These are phyloP conservation scores for Ophiostoma piceae DNA, from an alignment of 2,329 filamentous ascomycete species.

Conservation along the genomic window DNA sequence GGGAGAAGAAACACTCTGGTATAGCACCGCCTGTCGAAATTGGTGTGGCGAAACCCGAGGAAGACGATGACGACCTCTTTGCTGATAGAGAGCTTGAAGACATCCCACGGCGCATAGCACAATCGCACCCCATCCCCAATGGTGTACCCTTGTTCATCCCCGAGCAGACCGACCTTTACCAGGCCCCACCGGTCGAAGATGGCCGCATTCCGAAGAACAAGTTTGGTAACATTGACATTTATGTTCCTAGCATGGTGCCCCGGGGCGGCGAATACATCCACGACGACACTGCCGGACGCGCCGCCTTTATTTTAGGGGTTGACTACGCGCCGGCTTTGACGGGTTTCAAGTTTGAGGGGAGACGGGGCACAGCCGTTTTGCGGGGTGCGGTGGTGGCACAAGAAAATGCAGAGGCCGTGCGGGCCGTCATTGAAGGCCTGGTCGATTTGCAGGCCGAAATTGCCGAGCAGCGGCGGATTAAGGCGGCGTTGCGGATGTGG, in stretches of 20 bases:
- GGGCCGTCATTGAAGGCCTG: slow-evolving; percentile 62
- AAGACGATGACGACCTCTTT: slow-evolving; percentile 38
- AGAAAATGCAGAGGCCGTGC: slow-evolving; percentile 67
- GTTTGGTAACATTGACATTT: slow-evolving; percentile 91
- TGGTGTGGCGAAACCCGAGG: not conserved
- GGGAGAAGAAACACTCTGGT: not conserved
- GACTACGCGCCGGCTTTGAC: slow-evolving; percentile 88
- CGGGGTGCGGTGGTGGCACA: slow-evolving; percentile 70
- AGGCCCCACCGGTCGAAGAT: slow-evolving; percentile 67
- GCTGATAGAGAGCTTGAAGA: slow-evolving; percentile 29
- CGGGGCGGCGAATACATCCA: slow-evolving; percentile 69
- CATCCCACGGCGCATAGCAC: not conserved
- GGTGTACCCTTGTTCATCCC: slow-evolving; percentile 55
- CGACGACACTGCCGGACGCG: slow-evolving; percentile 56
- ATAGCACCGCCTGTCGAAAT: not conserved
- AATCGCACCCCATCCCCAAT: slow-evolving; percentile 30
- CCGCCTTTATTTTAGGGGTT: slow-evolving; percentile 69
- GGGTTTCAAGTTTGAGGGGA: slow-evolving; percentile 81
- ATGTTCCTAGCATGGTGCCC: slow-evolving; percentile 87
- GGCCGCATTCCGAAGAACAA: slow-evolving; percentile 82
- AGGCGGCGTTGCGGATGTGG: slow-evolving; percentile 63
- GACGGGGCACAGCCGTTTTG: slow-evolving; percentile 78
- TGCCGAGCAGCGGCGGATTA: slow-evolving; percentile 57
- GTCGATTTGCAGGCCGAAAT: slow-evolving; percentile 59
- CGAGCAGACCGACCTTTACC: slow-evolving; percentile 67